These are phyloP conservation scores for Phialophora macrospora DNA, from an alignment of 2,329 filamentous ascomycete species.

Conservation along the genomic window DNA sequence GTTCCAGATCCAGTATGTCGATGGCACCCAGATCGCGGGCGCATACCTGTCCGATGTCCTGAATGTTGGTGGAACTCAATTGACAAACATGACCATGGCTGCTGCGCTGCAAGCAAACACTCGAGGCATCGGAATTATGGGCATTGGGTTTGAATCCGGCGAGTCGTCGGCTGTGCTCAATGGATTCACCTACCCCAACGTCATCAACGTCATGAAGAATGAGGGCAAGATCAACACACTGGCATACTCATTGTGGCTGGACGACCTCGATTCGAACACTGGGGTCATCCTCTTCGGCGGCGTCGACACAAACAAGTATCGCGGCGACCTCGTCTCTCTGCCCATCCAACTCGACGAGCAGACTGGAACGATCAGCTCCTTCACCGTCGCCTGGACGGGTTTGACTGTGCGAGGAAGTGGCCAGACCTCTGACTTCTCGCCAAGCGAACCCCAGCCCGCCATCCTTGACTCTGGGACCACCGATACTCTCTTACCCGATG, in stretches of 20 bases:
- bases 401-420: slow-evolving; percentile 30
- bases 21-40: slow-evolving; percentile 45
- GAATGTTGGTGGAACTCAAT: slow-evolving; percentile 42
- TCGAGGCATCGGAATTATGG: slow-evolving; percentile 45
- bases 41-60: slow-evolving; percentile 48
- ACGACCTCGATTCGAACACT: slow-evolving; percentile 62
- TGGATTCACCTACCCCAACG: slow-evolving; percentile 58
- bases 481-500: slow-evolving; percentile 69
- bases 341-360: slow-evolving; percentile 60
- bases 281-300: slow-evolving; percentile 80
- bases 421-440: slow-evolving; percentile 49
- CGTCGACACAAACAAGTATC: slow-evolving; percentile 76
- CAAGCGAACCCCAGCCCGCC: slow-evolving; percentile 51
- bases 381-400: slow-evolving; percentile 53
- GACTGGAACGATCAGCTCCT: slow-evolving; percentile 56
- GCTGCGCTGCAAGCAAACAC: slow-evolving; percentile 39
- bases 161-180: slow-evolving; percentile 36
- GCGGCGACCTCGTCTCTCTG: slow-evolving; percentile 65
- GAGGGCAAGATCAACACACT: slow-evolving; percentile 61
- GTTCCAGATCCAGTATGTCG: slow-evolving; percentile 49
- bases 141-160: slow-evolving; percentile 46
- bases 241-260: slow-evolving; percentile 45
- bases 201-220: slow-evolving; percentile 67
- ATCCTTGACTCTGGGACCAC: slow-evolving; percentile 78
- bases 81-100: slow-evolving; percentile 49